Conservation (phyloP, 2,329 filamentous ascomycete species). For the Clarireedia paspali region DNA sequence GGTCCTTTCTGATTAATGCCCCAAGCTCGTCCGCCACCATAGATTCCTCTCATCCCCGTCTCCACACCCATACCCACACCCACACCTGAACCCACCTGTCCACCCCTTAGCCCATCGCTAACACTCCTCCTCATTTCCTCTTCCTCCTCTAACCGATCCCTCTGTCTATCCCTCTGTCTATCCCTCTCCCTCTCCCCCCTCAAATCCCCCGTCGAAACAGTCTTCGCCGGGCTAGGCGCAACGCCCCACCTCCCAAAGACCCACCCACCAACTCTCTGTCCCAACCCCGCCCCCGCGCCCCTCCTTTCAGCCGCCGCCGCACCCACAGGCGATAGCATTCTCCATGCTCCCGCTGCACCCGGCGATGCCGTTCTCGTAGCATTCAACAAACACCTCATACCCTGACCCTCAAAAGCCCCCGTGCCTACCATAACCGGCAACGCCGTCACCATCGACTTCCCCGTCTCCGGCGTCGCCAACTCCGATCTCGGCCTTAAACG, state of each 20-base stretch:
- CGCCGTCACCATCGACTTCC: slow-evolving; percentile 45
- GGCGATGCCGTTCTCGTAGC: background rate
- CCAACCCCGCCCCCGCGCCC: slow-evolving; percentile 9
- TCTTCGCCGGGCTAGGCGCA: slow-evolving; percentile 37
- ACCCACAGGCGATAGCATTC: slow-evolving; percentile 14
- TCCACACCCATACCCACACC: background rate
- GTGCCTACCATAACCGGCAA: slow-evolving; percentile 31
- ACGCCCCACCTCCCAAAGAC: slow-evolving; percentile 56
- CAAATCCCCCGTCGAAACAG: slow-evolving; percentile 9
- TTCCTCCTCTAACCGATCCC: background rate
- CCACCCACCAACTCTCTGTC: slow-evolving; percentile 56
- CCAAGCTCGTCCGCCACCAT: slow-evolving; percentile 41
- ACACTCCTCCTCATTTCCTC: background rate
- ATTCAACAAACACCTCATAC: too few species aligned
- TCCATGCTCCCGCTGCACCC: slow-evolving; percentile 24
- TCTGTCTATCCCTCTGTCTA: background rate
- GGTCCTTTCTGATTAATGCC: slow-evolving; percentile 75
- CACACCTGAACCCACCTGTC: background rate
- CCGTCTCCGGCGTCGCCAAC: slow-evolving; percentile 39
- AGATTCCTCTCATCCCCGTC: too few species aligned
- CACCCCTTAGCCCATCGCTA: background rate
- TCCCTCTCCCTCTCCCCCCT: background rate
- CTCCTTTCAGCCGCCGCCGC: slow-evolving; percentile 12
- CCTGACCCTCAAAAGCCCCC: too few species aligned
- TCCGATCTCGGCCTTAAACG: slow-evolving; percentile 39